Evolutionary conservation across 768 basidiomycete genomes (phyloP).

Genomic region (Tylopilus felleus): DNA sequence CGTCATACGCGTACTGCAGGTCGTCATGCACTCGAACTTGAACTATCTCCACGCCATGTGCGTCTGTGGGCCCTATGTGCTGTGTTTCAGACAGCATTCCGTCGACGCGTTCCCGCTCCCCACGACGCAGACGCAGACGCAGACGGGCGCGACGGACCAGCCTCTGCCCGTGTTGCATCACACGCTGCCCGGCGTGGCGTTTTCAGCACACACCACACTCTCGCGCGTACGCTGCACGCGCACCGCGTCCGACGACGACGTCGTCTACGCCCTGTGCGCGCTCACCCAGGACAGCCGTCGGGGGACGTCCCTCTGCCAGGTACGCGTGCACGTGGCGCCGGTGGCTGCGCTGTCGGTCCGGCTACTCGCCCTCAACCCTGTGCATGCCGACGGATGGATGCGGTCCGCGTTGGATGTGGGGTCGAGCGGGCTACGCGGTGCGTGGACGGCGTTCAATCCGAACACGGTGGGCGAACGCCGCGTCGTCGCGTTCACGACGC

Average conservation of each 20-base stretch:
- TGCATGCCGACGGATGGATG: not conserved
- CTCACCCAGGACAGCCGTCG: constrained; percentile 36
- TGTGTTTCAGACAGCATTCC: constrained; percentile 47
- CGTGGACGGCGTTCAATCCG: not conserved
- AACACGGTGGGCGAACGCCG: not conserved
- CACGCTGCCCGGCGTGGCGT: constrained; percentile 18
- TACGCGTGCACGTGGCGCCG: constrained; percentile 13
- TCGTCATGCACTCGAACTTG: constrained; percentile 25
- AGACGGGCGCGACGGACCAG: not conserved
- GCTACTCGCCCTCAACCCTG: not conserved
- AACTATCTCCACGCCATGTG: constrained; percentile 39
- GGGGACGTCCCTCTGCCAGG: constrained; percentile 44
- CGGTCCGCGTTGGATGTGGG: not conserved
- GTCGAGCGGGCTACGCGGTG: not conserved
- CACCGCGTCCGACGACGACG: constrained; percentile 16
- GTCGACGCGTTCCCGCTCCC: constrained; percentile 39
- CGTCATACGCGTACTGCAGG: not conserved
- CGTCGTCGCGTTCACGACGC: not conserved
- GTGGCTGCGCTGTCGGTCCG: not conserved
- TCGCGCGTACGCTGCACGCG: constrained; percentile 34
- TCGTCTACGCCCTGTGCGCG: constrained; percentile 32
- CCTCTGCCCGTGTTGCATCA: constrained; percentile 18
- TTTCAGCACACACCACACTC: constrained; percentile 35
- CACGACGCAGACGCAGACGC: constrained; percentile 4
- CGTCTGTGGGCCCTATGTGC: constrained; percentile 46